Conservation (phyloP, 805 yeast species). For the Cyberlindnera sargentensis region DNA sequence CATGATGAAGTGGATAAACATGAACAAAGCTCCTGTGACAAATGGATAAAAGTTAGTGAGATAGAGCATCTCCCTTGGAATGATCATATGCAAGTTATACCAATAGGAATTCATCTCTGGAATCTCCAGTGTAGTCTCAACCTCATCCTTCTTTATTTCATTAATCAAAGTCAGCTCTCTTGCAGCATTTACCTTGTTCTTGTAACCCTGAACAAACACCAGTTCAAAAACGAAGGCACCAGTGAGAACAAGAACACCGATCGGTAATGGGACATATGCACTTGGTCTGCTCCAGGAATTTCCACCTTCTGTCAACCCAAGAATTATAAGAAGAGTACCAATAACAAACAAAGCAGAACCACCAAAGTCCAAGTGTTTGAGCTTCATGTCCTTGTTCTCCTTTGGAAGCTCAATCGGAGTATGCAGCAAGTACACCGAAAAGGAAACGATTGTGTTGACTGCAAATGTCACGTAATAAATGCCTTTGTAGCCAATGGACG, state of each 20-base stretch:
- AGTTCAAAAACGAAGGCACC: constrained; percentile 27
- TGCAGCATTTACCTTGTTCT: constrained; percentile 4
- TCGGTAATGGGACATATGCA: constrained; percentile 33
- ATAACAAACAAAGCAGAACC: constrained; percentile 28
- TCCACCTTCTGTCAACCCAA: constrained; percentile 41
- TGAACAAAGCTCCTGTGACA: constrained; percentile 14
- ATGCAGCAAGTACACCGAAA: constrained; percentile 25
- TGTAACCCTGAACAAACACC: constrained; percentile 14
- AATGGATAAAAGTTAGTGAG: constrained; percentile 23
- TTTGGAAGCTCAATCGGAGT: constrained; percentile 24
- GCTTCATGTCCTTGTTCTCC: constrained; percentile 12
- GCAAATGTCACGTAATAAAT: constrained; percentile 34
- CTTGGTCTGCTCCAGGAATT: constrained; percentile 33
- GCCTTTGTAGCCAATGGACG: constrained; percentile 33
- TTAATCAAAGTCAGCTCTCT: background rate
- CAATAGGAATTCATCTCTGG: background rate
- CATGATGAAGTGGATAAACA: constrained; percentile 18
- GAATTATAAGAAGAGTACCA: constrained; percentile 32
- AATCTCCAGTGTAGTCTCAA: constrained; percentile 18
- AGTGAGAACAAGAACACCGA: constrained; percentile 30
- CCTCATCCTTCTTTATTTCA: background rate
- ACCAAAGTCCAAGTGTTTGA: constrained; percentile 28
- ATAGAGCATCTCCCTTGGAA: constrained; percentile 26
- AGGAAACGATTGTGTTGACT: constrained; percentile 13
- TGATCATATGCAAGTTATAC: constrained; percentile 16